Percentiles rank a stretch among this genome's conserved stretches.
These are phyloP conservation scores for Gilbertella persicaria DNA, from an alignment of 371 early-diverging fungal genomes.

Conservation along the genomic window DNA sequence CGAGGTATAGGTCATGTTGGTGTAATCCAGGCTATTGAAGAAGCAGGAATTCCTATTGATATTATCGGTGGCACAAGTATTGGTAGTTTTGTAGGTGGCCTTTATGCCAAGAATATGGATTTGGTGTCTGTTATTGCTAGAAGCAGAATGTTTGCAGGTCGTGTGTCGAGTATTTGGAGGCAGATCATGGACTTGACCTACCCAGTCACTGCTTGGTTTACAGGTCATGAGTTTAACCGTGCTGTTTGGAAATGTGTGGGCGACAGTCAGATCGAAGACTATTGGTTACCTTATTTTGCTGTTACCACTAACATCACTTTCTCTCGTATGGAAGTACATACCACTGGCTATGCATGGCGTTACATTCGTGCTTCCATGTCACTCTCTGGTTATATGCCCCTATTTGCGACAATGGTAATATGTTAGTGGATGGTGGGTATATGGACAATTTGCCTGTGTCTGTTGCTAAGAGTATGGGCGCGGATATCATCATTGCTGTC, in stretches of 20 bases:
- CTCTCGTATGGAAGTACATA: conserved; percentile 94
- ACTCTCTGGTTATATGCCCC: conserved; percentile 95
- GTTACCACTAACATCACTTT: conserved; percentile 97
- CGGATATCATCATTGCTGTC: conserved; percentile 94
- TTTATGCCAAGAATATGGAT: conserved; percentile 93
- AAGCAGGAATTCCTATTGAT: conserved; percentile 98
- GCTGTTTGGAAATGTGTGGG: conserved; percentile 93
- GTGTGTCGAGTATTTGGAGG: conserved; percentile 88
- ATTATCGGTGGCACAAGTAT: conserved; percentile 98
- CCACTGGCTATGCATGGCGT: conserved; percentile 94
- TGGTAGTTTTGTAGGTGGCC: conserved; percentile 96
- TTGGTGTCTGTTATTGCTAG: conserved; percentile 85
- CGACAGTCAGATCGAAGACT: conserved; percentile 95
- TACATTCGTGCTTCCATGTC: conserved; percentile 99
- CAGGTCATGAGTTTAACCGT: conserved; percentile 95
- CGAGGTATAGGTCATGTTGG: conserved; percentile 68
- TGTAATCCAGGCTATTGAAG: conserved; percentile 96
- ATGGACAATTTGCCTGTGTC: conserved; percentile 98
- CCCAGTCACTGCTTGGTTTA: conserved; percentile 91
- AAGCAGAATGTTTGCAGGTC: conserved; percentile 82
- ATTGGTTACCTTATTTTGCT: conserved; percentile 98
- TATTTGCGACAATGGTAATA: conserved; percentile 92
- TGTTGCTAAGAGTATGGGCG: conserved; percentile 90
- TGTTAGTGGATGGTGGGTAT: conserved; percentile 99
- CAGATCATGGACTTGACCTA: conserved; percentile 95